Conservation (phyloP, 2,329 filamentous ascomycete species). For the Coniochaeta sp. region DNA sequence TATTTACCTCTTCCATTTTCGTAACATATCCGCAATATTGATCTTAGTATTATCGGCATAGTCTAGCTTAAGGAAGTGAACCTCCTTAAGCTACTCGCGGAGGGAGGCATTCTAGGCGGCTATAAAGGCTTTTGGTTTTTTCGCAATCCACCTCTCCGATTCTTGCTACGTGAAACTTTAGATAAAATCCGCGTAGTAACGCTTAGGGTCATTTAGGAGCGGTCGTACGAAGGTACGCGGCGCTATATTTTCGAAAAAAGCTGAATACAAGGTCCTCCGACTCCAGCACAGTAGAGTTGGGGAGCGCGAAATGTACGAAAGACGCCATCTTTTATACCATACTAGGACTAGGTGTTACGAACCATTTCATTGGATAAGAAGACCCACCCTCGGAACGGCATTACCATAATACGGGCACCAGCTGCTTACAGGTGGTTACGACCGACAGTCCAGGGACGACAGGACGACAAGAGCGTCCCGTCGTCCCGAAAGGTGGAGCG, state of each 20-base stretch:
- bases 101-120: slow-evolving; percentile 10
- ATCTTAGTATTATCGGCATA: no score
- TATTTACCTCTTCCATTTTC: slow-evolving; percentile 15
- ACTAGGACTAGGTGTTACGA: no score
- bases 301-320: background rate
- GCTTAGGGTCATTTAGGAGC: background rate
- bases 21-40: no score
- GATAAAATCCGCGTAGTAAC: slow-evolving; percentile 7
- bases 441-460: no score
- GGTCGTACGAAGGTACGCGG: background rate
- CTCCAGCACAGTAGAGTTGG: background rate
- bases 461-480: no score
- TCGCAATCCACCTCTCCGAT: slow-evolving; percentile 7
- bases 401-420: no score
- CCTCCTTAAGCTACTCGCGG: slow-evolving; percentile 11
- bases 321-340: slow-evolving; percentile 1
- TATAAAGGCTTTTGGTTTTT: slow-evolving; percentile 7
- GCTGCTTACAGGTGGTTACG: no score
- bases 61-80: slow-evolving; percentile 12
- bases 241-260: slow-evolving; percentile 1
- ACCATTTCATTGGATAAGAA: no score
- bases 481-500: no score
- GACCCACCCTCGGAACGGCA: no score
- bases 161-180: slow-evolving; percentile 7
- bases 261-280: background rate